Evolutionary conservation across 2,329 filamentous ascomycete species (phyloP).

Genomic region (Akanthomyces lecanii): DNA sequence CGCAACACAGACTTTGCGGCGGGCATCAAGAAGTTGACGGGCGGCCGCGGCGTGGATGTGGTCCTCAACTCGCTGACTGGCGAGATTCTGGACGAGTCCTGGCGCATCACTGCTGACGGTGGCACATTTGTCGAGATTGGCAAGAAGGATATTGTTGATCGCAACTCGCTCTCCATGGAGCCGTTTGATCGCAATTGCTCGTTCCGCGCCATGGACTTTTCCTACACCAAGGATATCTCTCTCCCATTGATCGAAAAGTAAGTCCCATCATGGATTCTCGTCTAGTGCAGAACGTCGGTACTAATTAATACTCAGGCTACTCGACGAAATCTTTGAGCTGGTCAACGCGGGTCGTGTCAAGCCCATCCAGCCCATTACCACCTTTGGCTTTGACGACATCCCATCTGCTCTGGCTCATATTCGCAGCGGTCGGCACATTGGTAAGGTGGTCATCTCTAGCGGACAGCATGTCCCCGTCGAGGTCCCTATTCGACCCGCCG

Average conservation of each 20-base stretch:
- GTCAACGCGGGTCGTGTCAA: conserved; percentile 20
- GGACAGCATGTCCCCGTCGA: not conserved
- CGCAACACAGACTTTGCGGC: conserved; percentile 26
- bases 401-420: conserved; percentile 36
- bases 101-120: conserved; percentile 33
- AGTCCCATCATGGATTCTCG: not conserved
- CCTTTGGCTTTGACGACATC: conserved; percentile 26
- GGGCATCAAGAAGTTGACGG: conserved; percentile 26
- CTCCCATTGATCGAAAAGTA: conserved; percentile 2
- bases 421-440: conserved; percentile 37
- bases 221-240: conserved; percentile 19
- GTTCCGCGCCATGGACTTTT: conserved; percentile 26
- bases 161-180: conserved; percentile 27
- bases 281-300: not conserved
- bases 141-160: conserved; percentile 29
- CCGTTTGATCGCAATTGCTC: conserved; percentile 32
- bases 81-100: conserved; percentile 29
- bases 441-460: conserved; percentile 29
- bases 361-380: conserved; percentile 23
- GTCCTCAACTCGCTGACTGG: conserved; percentile 32
- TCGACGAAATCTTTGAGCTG: conserved; percentile 20
- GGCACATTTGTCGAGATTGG: conserved; percentile 32
- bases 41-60: conserved; percentile 30
- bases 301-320: conserved; percentile 6
- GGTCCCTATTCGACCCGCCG: not conserved